phyloP scores from a whole-genome alignment of 805 yeast genomes.

The Wickerhamiella azyma region DNA sequence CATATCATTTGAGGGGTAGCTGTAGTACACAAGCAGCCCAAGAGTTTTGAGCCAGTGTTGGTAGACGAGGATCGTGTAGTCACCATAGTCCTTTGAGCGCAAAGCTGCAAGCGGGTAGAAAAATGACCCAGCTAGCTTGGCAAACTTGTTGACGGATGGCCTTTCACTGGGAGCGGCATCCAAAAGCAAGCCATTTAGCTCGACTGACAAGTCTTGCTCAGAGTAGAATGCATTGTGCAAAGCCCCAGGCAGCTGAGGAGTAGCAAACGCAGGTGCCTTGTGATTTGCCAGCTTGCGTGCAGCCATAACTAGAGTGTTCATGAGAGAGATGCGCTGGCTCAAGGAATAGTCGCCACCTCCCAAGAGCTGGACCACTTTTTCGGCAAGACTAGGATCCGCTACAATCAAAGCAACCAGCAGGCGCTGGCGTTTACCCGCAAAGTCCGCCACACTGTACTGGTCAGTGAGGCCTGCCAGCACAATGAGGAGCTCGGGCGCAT shows the following conservation, averaged over 20 bases:
- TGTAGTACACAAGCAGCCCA: slow-evolving; percentile 41
- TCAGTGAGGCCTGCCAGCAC: slow-evolving; percentile 42
- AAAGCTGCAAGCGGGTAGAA: slow-evolving; percentile 40
- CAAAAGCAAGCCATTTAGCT: neutral
- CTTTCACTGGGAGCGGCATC: neutral
- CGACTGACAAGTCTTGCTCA: slow-evolving; percentile 10
- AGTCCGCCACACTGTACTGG: slow-evolving; percentile 40
- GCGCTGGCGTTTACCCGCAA: slow-evolving; percentile 52
- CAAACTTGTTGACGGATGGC: slow-evolving; percentile 21
- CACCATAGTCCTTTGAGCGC: slow-evolving; percentile 11
- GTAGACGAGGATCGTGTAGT: slow-evolving; percentile 28
- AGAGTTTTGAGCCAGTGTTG: slow-evolving; percentile 50
- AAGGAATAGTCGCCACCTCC: slow-evolving; percentile 66
- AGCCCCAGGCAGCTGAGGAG: slow-evolving; percentile 33
- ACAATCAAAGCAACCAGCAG: slow-evolving; percentile 52
- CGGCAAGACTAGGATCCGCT: slow-evolving; percentile 35
- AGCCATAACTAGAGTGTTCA: slow-evolving; percentile 55
- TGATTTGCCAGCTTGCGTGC: slow-evolving; percentile 68
- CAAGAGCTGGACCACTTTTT: slow-evolving; percentile 32
- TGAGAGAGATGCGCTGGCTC: slow-evolving; percentile 56
- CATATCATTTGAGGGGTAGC: slow-evolving; percentile 41
- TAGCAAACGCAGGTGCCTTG: slow-evolving; percentile 1
- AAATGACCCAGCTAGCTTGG: slow-evolving; percentile 33
- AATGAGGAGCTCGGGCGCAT: slow-evolving; percentile 41
- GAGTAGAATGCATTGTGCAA: slow-evolving; percentile 34